These are phyloP conservation scores for Gymnopilus dilepis DNA, from an alignment of 768 basidiomycete genomes.

Conservation along the genomic window DNA sequence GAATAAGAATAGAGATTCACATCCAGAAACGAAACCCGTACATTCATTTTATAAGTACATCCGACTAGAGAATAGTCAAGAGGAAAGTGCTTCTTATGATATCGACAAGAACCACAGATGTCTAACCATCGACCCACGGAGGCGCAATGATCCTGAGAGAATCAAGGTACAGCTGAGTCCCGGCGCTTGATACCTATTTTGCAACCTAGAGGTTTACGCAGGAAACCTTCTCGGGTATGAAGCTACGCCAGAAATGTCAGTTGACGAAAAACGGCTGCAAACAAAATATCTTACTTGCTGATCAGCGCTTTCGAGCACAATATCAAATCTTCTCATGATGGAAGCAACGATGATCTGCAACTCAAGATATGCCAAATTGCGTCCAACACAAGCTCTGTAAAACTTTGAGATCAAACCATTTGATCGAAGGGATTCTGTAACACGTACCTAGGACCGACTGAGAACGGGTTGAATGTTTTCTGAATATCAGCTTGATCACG, in stretches of 20 bases:
- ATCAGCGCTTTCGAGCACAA: slow-evolving; percentile 67
- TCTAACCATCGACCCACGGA: not conserved
- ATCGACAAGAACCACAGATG: not conserved
- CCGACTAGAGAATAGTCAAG: not conserved
- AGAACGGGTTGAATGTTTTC: slow-evolving; percentile 86
- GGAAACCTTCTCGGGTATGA: slow-evolving; percentile 82
- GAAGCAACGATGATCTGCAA: slow-evolving; percentile 82
- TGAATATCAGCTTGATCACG: slow-evolving; percentile 62
- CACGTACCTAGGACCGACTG: slow-evolving; percentile 75
- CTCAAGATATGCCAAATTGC: slow-evolving; percentile 82
- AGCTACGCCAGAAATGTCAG: slow-evolving; percentile 46
- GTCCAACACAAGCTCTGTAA: slow-evolving; percentile 79
- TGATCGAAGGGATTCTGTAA: not conserved
- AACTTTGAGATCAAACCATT: slow-evolving; percentile 13
- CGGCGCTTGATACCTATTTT: slow-evolving; percentile 74
- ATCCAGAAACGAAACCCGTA: no score
- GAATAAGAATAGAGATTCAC: slow-evolving; percentile 2
- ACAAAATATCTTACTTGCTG: slow-evolving; percentile 50
- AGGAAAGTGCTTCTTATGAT: not conserved
- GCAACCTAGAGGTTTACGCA: slow-evolving; percentile 81
- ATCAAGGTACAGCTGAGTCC: slow-evolving; percentile 34
- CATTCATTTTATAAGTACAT: no score
- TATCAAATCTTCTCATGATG: slow-evolving; percentile 75
- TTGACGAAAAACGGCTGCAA: not conserved
- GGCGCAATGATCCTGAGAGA: not conserved